Base-by-base conservation (phyloP, 164 flowering plant genomes). In the Tetracentron sinense region DNA sequence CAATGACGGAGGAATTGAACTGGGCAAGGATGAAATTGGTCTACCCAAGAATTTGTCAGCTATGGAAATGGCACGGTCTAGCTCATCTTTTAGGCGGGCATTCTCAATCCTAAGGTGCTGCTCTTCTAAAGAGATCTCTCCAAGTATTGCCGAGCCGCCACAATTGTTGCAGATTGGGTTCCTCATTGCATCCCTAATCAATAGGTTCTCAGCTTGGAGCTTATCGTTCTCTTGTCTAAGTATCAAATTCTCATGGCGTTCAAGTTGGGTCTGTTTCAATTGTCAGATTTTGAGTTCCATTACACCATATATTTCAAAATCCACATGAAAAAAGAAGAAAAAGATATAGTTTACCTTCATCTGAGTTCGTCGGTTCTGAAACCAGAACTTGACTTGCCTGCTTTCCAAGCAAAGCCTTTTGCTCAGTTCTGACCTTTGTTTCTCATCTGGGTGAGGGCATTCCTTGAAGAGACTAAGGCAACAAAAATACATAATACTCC, bases 401-500 rank as follows among this genome's bases (percentile, higher is more conserved):
- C 86, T 85, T 58, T 90, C 98, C 75, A 94, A 78, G 69, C 75
- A 73, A 46, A 94, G 88, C 75, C 93, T 75, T 65, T 46, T 85
- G 76, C 97, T 89, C 6, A 91, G 86, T 68, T 91, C 96, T 73
- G 82, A 23, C 70, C 97, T 83, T 83, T 91, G 97, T 57, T 94
- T 94, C 81, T 94, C 99, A 73, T 94, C 99, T 22, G 99, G 99
- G 73, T 94, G 99, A 48, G 99, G 99, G 64, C 93, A 89, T 77
- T 90, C 98, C 72, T 90, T 90, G 78, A 94, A 94, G 17, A 90
- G 70, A 42, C 98, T 94, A 51, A 16, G n/a, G n/a, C 38, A 54
- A 38, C 68, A 30, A 51, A 62, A n/a, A n/a, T 50, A n/a, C n/a
- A n/a, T n/a, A n/a, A n/a, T n/a, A n/a, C n/a, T n/a, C n/a, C n/a